Evolutionary conservation across 2,329 filamentous ascomycete genomes (phyloP), one percentile per base, ranked within the genome.

Genomic region (Fusarium protoensiforme): DNA sequence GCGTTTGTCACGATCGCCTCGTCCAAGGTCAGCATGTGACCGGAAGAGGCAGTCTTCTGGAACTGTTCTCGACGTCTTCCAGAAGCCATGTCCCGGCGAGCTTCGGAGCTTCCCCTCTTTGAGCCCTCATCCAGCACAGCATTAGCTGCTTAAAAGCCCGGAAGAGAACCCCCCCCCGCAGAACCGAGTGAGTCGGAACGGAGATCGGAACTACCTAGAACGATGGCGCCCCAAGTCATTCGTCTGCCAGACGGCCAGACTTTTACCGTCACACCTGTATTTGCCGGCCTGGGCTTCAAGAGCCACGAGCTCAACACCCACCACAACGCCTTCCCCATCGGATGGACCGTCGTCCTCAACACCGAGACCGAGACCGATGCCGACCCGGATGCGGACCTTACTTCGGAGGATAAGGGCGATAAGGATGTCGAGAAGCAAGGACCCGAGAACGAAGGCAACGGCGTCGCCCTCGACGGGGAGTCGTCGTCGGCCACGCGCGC

Each of bases 201-300:
- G 71, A 64, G 62, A 70, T 43, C 67, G 71, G 70, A 62, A 48
- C 43, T 48, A 18, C 43, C 43, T 48, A 48, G 16, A 24, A 74
- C 54, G 20, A 85, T 84, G 83, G 71, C 81, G 56, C 80, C 82
- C 41, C 80, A 84, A 67, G 81, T 89, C 54, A 86, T 95, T 68
- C 89, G 93, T 81, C 87, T 98, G 75, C 96, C 96, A 56, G 97
- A 98, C 83, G 96, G 95, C 78, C 94, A 96, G 84, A 92, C 88
- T 73, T 89, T 96, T 79, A 92, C 92, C 4, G 93, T 97, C 35
- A 91, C 91, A 16, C 93, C 95, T 1, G 94, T 98, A 29, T 98
- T 98, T 81, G 94, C 93, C n/a, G 96, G 96, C 35, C 88, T 96
- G 64, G 94, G 92, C 78, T 98, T 98, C 90, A 96, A 95, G 81